Base-by-base conservation (phyloP, 352 stramenopile genomes). In the Pythium insidiosum region DNA sequence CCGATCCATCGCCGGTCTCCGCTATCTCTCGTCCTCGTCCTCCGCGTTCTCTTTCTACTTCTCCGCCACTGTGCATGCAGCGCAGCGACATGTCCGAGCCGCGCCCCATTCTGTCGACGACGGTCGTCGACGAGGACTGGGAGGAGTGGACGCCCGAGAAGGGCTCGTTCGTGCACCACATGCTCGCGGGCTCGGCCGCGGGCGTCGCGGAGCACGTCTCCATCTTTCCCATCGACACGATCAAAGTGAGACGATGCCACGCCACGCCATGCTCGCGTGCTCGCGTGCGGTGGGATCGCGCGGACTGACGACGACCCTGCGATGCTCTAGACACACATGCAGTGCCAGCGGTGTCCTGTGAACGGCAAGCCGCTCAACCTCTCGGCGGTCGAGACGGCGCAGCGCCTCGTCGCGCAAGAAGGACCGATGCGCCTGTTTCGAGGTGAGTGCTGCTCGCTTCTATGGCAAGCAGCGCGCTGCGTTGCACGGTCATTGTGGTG, bases 161-260 rank as follows among this genome's bases (percentile, higher is more conserved):
- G 49, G 82, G 87, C 11, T 96, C 88, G 12, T 99, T 98, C 72
- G 61, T 87, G 47, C 69, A 95, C 53, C 95, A 99, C 69, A 97
- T 96, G 68, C 53, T 98, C 15, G 94, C 95, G 12, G 94, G 94
- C 15, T 97, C 84, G 26, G 72, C 95, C 36, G 96, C 96, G 6
- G 97, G 97, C 41, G 88, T 99, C 28, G 88, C 92, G 12, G 97
- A 99, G 72, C 96, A 99, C 67, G 88, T 95, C 22, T 83, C 95
- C 29, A 96, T 99, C 45, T 99, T 98, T 70, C 97, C 97, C 16
- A 87, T 97, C 49, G 79, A 92, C 57, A 92, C 79, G 1, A 68
- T 92, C 47, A 92, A 92, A 54, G 77, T 89, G 15, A 33, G 28
- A 33, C 3, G 28, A 29, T 29, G 15, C n/a, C 23, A 5, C n/a